A percentile compares a stretch with the other conserved stretches of the same genome.
These are phyloP conservation scores for Colletotrichum theobromicola DNA, from an alignment of 2,329 filamentous ascomycete species.

Conservation along the genomic window DNA sequence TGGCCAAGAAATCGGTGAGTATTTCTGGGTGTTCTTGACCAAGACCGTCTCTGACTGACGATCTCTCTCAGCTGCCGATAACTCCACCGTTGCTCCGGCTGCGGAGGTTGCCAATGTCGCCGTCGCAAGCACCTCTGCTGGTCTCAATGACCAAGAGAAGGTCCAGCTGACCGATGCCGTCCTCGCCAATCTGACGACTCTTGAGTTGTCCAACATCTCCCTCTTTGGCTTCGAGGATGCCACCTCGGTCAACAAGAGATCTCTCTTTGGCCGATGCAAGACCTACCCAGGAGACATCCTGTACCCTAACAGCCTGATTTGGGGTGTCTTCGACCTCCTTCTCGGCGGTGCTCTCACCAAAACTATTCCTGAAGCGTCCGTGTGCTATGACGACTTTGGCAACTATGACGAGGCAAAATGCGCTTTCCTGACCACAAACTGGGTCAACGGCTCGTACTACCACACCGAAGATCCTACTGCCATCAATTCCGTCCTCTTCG, in stretches of 20 bases:
- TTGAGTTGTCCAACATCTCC: conserved; percentile 32
- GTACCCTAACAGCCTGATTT: conserved; percentile 32
- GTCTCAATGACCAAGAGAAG: conserved; percentile 23
- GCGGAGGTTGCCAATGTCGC: conserved; percentile 8
- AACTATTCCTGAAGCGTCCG: conserved; percentile 34
- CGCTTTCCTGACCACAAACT: conserved; percentile 31
- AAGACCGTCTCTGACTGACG: not conserved
- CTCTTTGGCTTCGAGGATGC: conserved; percentile 36
- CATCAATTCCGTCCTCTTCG: conserved; percentile 30
- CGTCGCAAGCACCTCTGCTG: not conserved
- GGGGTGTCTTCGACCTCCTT: conserved; percentile 40
- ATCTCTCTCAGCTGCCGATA: conserved; percentile 21
- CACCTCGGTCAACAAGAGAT: conserved; percentile 23
- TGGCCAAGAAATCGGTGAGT: conserved; percentile 27
- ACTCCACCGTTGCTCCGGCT: conserved; percentile 28
- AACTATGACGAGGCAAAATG: conserved; percentile 36
- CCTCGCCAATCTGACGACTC: conserved; percentile 33
- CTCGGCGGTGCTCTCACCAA: conserved; percentile 35
- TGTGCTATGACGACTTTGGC: conserved; percentile 36
- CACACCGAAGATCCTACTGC: conserved; percentile 32
- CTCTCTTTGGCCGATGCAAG: conserved; percentile 33
- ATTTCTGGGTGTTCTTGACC: not conserved
- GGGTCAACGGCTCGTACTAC: conserved; percentile 29
- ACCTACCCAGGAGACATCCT: conserved; percentile 34
- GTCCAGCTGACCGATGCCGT: conserved; percentile 39